Conservation (phyloP, 2,329 filamentous ascomycete genomes). For the Neofusicoccum umdonicola region DNA sequence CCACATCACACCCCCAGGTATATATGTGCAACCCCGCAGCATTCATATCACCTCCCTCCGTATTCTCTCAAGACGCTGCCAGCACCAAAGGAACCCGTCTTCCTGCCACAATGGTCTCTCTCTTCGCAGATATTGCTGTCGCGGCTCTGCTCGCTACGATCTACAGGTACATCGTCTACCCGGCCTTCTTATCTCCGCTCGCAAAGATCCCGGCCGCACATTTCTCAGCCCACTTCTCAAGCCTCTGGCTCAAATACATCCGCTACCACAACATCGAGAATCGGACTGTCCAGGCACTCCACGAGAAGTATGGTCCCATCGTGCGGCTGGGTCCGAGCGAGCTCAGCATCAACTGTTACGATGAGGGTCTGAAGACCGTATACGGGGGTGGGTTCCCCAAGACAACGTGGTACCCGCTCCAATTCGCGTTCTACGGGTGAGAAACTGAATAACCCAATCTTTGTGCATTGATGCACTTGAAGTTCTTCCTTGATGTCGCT, state of each 20-base stretch:
- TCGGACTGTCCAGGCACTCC: conserved; percentile 58
- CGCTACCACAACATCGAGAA: conserved; percentile 63
- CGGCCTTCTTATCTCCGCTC: not conserved
- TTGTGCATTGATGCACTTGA: no score
- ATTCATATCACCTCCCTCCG: no score
- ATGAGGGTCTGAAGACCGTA: conserved; percentile 63
- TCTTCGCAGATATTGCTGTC: not conserved
- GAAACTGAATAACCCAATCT: not conserved
- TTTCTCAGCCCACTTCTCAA: conserved; percentile 61
- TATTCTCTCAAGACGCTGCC: no score
- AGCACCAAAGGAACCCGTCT: no score
- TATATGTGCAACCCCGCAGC: no score
- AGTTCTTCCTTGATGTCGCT: not conserved
- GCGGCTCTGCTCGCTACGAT: not conserved
- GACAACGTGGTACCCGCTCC: not conserved
- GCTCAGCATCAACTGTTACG: conserved; percentile 66
- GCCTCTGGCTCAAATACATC: conserved; percentile 66
- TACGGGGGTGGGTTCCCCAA: conserved; percentile 59
- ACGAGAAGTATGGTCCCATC: conserved; percentile 58
- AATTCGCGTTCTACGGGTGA: not conserved
- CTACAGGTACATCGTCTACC: not conserved
- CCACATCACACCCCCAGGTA: no score
- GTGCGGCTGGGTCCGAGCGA: conserved; percentile 65
- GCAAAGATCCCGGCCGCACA: conserved; percentile 63
- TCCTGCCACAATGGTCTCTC: not conserved